These are phyloP conservation scores for Tylopilus sp. DNA, from an alignment of 1,284 basidiomycete species.

Conservation along the genomic window DNA sequence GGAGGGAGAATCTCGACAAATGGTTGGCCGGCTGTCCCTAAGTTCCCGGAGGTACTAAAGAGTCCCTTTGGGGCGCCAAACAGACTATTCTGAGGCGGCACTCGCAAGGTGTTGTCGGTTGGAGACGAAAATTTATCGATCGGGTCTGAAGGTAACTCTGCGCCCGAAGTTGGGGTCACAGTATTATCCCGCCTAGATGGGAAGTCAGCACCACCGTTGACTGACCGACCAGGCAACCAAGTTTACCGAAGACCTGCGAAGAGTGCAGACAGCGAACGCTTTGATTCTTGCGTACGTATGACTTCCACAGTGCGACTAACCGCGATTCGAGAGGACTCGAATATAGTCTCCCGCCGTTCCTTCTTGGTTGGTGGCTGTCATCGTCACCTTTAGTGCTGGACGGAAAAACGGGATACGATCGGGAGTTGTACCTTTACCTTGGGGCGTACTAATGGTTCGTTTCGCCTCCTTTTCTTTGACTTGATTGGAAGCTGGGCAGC, in stretches of 20 bases:
- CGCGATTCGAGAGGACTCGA: constrained; percentile 32
- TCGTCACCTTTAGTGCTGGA: constrained; percentile 4
- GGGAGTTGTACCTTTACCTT: constrained; percentile 27
- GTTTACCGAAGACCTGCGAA: constrained; percentile 26
- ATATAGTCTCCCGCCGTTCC: constrained; percentile 25
- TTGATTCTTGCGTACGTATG: constrained; percentile 26
- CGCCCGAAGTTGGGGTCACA: constrained; percentile 5
- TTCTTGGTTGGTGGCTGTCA: constrained; percentile 33
- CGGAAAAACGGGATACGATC: background rate
- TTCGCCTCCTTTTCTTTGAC: constrained; percentile 20
- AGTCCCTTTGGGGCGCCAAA: constrained; percentile 27
- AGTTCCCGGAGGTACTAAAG: constrained; percentile 6
- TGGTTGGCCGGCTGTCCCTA: constrained; percentile 1
- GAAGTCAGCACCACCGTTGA: constrained; percentile 8
- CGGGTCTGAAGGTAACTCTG: constrained; percentile 32
- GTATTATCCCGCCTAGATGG: constrained; percentile 15
- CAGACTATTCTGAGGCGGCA: background rate
- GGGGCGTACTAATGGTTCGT: constrained; percentile 7
- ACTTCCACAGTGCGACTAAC: constrained; percentile 32
- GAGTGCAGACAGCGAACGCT: constrained; percentile 21
- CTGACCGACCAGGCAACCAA: background rate
- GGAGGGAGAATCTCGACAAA: constrained; percentile 3
- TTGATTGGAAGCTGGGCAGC: constrained; percentile 14
- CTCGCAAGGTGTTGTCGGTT: constrained; percentile 7
- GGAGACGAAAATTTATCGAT: constrained; percentile 35